Base-by-base conservation (phyloP, 345 rosid species). In the Populus alba region DNA sequence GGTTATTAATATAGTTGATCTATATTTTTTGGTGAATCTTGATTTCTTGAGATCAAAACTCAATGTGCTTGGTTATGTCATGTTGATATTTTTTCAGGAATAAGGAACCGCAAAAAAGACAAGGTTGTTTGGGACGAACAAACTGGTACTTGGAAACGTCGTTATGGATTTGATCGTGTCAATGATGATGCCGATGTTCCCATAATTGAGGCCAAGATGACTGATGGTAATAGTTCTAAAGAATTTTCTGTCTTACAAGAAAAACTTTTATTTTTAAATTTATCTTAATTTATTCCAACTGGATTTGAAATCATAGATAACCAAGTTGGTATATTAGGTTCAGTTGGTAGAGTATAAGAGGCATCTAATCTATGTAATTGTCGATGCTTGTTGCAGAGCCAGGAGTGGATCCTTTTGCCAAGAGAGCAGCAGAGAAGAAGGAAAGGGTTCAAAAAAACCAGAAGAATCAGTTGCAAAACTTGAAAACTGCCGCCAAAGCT, bases 101-200 rank as follows among this genome's bases (percentile, higher is more conserved):
- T 95, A 82, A 83, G 87, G 88, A 91, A 95, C 27, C 92, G 86
- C 41, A 93, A 92, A 80, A 95, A 88, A 75, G 98, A 95, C 86
- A 95, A 95, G 84, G 83, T 88, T 78, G 81, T 88, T 1, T 95
- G 91, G 87, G 98, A 95, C 72, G 95, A 92, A 75, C 96, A 89
- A 88, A 95, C 99, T 35, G 85, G 85, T 67, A 66, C 88, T 25
- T 95, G 97, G 91, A 95, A 95, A 84, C 96, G 96, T 37, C 88
- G 94, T 37, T 90, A 83, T 86, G 98, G 99, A 66, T 95, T 91
- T 73, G 98, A 95, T 81, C 97, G 96, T 78, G 99, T 92, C 71
- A 90, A 92, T 80, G 96, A 95, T 79, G 98, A 95, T 86, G 78
- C 85, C 49, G 98, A 95, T 74, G 71, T 93, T 57, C 94, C 98